Conservation (phyloP, 495 filamentous ascomycete species). For the Aspergillus nidulans region DNA sequence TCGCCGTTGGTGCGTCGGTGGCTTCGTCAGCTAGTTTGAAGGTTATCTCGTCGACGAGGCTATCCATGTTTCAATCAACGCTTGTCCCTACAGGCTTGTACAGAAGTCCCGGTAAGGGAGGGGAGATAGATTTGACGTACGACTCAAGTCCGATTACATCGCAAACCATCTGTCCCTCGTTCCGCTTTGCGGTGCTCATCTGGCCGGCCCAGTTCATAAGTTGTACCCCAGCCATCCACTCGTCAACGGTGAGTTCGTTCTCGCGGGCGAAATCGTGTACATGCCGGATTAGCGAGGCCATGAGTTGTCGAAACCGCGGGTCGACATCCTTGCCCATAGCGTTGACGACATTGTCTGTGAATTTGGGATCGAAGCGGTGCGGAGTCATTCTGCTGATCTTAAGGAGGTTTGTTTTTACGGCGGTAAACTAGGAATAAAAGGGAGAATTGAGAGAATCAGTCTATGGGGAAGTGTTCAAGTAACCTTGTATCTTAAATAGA, state of each 20-base stretch:
- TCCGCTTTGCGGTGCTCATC: slow-evolving; percentile 66
- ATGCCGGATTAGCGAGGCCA: slow-evolving; percentile 40
- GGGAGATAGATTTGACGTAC: slow-evolving; percentile 25
- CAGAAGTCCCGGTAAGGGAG: not conserved
- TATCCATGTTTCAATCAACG: slow-evolving; percentile 12
- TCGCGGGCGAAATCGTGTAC: slow-evolving; percentile 48
- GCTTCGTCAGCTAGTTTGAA: slow-evolving; percentile 55
- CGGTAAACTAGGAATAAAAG: not conserved
- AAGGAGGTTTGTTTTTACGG: not conserved
- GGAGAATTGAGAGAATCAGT: not conserved
- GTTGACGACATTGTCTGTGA: slow-evolving; percentile 66
- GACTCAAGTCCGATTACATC: slow-evolving; percentile 72
- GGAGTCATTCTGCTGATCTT: slow-evolving; percentile 27
- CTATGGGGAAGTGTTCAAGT: not conserved
- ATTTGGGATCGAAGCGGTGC: slow-evolving; percentile 51
- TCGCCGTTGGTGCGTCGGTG: slow-evolving; percentile 56
- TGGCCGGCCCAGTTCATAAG: slow-evolving; percentile 69
- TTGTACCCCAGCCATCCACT: slow-evolving; percentile 44
- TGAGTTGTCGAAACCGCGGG: slow-evolving; percentile 47
- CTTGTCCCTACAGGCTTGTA: not conserved
- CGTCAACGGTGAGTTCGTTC: slow-evolving; percentile 44
- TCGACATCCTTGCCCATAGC: slow-evolving; percentile 64
- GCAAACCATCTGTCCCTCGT: slow-evolving; percentile 67
- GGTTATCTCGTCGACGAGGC: slow-evolving; percentile 73
- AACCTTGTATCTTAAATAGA: slow-evolving; percentile 1